Evolutionary conservation across 2,329 filamentous ascomycete genomes (phyloP), one percentile per base, ranked within the genome.

Genomic region (Exophiala sideris): DNA sequence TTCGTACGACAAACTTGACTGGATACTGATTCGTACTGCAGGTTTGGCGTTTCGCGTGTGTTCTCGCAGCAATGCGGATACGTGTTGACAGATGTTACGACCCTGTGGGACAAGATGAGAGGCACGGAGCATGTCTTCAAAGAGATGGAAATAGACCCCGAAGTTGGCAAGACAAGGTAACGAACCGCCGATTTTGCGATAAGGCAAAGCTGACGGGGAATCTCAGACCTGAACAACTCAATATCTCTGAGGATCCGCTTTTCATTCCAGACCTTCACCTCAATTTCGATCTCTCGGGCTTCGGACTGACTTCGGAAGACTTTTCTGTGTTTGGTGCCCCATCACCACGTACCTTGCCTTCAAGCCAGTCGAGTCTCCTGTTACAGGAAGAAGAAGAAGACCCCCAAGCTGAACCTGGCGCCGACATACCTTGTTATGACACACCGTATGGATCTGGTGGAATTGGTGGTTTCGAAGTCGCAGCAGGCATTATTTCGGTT

Each of bases 61-160:
- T 96, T 90, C 69, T 79, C 83, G 21, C 88, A 96, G 68, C 91
- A 99, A 71, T 95, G 88, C 64, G 79, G 80, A 35, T 99, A 96
- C 68, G 83, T 96, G 20, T 83, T 96, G 44, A 79, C 81, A 2
- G 94, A 97, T 66, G 85, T 86, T 2, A 85, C 91, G 69, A 84
- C 82, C 62, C 84, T 88, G 35, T 85, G 89, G 62, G 81, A 84
- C 56, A 83, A 83, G 61, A 89, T 97, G 80, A 79, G 81, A 60
- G 74, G 82, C 2, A 82, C 91, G 67, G 76, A 88, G 58, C 82
- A 78, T 47, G 72, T 79, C 6, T 69, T 86, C 48, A 73, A 77
- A 35, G 74, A 76, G 14, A 80, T 80, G 52, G 83, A 81, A 16
- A 76, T 90, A 21, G 89, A 95, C 69, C 79, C 81, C 1, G 79